Evolutionary conservation across 163 green algal species (phyloP).

Genomic region (Botryococcus braunii): DNA sequence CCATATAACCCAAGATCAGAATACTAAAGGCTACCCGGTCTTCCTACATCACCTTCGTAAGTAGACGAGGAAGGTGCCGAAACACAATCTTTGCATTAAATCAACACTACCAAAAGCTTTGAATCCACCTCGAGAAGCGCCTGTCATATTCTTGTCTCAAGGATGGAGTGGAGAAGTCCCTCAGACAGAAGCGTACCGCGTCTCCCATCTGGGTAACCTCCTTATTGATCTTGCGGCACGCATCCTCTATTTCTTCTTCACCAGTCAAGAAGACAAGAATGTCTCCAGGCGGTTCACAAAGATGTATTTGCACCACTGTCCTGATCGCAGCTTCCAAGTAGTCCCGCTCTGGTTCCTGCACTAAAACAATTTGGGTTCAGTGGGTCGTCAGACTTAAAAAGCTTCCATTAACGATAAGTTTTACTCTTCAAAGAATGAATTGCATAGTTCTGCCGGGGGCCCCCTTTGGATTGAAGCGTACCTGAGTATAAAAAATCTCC

Average conservation of each 20-base stretch:
- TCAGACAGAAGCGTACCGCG: conserved; percentile 19
- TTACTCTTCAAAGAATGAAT: not conserved
- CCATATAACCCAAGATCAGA: too few relatives aligned
- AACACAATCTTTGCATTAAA: not conserved
- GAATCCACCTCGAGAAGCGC: too few relatives aligned
- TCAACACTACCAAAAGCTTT: too few relatives aligned
- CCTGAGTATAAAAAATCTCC: conserved; percentile 99
- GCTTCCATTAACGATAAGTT: too few relatives aligned
- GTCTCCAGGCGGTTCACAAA: conserved; percentile 83
- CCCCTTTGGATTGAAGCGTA: not conserved
- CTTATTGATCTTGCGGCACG: conserved; percentile 82
- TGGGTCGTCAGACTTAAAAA: too few relatives aligned
- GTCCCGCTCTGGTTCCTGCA: conserved; percentile 90
- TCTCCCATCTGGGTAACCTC: conserved; percentile 69
- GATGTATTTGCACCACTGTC: conserved; percentile 94
- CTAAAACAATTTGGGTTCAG: not conserved
- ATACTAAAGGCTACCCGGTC: not conserved
- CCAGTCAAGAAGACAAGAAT: conserved; percentile 97
- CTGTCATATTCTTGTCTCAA: too few relatives aligned
- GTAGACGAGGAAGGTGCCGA: not conserved
- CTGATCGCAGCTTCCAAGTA: conserved; percentile 96
- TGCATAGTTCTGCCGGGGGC: not conserved
- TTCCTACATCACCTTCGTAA: not conserved
- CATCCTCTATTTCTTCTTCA: conserved; percentile 99
- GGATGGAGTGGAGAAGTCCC: not conserved